Percentiles rank a stretch among this genome's conserved stretches.
Conservation (phyloP, 2,329 filamentous ascomycete species). For the Xylaria sp. region DNA sequence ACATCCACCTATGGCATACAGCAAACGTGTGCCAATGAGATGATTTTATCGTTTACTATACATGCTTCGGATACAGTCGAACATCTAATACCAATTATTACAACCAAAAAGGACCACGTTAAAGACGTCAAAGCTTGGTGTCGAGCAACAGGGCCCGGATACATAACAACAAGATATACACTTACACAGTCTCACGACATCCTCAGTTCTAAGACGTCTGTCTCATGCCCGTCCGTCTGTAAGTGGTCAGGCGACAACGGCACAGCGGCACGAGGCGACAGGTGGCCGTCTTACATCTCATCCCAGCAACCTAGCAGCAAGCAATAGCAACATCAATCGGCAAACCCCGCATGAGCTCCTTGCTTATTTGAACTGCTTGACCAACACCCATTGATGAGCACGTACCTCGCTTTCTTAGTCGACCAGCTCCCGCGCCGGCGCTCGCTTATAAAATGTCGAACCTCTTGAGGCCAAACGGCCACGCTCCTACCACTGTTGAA, state of each 20-base stretch:
- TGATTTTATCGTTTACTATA: neutral
- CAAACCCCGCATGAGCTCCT: conserved; percentile 33
- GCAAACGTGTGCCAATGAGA: conserved; percentile 1
- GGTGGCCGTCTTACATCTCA: conserved; percentile 5
- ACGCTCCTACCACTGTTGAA: conserved; percentile 14
- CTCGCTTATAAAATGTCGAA: conserved; percentile 26
- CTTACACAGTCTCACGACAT: neutral
- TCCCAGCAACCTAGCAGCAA: conserved; percentile 1
- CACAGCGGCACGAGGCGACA: conserved; percentile 20
- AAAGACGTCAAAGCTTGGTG: neutral
- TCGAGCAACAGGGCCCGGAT: neutral
- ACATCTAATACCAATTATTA: neutral
- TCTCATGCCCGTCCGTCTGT: neutral
- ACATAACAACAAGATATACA: neutral
- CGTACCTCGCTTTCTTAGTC: neutral
- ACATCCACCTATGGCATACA: neutral
- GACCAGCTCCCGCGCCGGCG: neutral
- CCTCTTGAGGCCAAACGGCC: conserved; percentile 17
- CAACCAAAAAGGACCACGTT: neutral
- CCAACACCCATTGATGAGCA: neutral
- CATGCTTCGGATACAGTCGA: neutral
- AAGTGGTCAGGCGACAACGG: conserved; percentile 19
- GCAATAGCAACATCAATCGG: conserved; percentile 20
- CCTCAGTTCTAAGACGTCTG: neutral
- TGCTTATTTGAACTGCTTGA: conserved; percentile 6